Conservation (phyloP, 768 basidiomycete species). For the Pisolithus microcarpus region DNA sequence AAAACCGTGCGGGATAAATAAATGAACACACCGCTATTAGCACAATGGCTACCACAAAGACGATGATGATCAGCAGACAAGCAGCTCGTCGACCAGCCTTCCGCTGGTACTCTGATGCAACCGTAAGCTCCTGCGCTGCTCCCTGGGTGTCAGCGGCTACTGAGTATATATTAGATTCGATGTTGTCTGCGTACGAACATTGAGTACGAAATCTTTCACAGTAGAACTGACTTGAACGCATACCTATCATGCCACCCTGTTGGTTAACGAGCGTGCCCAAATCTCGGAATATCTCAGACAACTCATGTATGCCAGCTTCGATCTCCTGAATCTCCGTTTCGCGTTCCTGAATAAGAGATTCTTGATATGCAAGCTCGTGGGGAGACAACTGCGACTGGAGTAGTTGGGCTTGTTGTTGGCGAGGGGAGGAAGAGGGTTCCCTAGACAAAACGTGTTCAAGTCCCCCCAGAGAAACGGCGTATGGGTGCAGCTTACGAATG, state of each 20-base stretch:
- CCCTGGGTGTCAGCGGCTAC: constrained; percentile 76
- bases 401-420: constrained; percentile 62
- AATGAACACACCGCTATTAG: constrained; percentile 73
- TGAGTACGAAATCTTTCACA: background rate
- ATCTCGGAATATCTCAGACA: constrained; percentile 94
- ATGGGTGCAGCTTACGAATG: constrained; percentile 10
- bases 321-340: constrained; percentile 95
- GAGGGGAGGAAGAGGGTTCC: constrained; percentile 39
- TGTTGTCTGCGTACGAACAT: constrained; percentile 60
- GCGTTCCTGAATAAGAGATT: constrained; percentile 74
- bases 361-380: constrained; percentile 92
- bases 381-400: constrained; percentile 74
- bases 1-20: background rate
- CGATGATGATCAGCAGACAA: constrained; percentile 83
- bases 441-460: constrained; percentile 6
- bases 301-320: constrained; percentile 92
- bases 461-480: background rate
- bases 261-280: constrained; percentile 90
- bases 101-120: constrained; percentile 89
- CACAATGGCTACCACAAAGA: constrained; percentile 81
- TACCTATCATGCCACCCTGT: constrained; percentile 93
- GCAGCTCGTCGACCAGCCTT: constrained; percentile 87
- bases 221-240: constrained; percentile 18
- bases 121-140: constrained; percentile 80
- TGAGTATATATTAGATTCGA: constrained; percentile 87